Conservation (phyloP, 2,329 filamentous ascomycete genomes). For the Pyrenophora graminea region DNA sequence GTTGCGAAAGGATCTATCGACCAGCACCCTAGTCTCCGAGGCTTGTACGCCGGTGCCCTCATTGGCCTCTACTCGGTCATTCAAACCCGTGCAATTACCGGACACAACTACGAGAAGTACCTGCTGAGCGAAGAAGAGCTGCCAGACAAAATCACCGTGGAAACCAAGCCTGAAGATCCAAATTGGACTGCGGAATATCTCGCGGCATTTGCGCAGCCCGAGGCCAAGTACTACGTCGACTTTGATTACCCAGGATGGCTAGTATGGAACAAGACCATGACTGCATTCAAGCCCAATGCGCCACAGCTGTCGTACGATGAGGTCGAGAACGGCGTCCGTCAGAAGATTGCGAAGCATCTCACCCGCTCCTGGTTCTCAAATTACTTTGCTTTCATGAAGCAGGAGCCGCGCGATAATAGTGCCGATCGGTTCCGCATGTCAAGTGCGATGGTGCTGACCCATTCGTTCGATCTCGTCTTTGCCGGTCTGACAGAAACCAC, state of each 20-base stretch:
- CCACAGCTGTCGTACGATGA: slow-evolving; percentile 77
- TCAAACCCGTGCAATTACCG: slow-evolving; percentile 82
- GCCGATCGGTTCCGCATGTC: slow-evolving; percentile 89
- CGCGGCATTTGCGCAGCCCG: slow-evolving; percentile 73
- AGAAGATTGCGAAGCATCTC: slow-evolving; percentile 78
- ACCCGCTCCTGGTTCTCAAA: slow-evolving; percentile 84
- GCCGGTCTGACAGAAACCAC: slow-evolving; percentile 75
- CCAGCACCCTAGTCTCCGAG: slow-evolving; percentile 82
- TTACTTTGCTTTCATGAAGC: slow-evolving; percentile 92
- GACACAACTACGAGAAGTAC: slow-evolving; percentile 85
- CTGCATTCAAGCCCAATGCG: slow-evolving; percentile 74
- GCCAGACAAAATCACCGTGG: slow-evolving; percentile 74
- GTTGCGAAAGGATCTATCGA: slow-evolving; percentile 84
- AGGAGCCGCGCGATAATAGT: slow-evolving; percentile 82
- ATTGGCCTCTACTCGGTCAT: slow-evolving; percentile 78
- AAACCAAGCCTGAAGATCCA: slow-evolving; percentile 70
- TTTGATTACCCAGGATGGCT: slow-evolving; percentile 94
- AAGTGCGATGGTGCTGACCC: slow-evolving; percentile 82
- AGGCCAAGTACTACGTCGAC: slow-evolving; percentile 87
- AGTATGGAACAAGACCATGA: slow-evolving; percentile 88
- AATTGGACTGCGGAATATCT: slow-evolving; percentile 81
- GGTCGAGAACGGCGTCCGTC: slow-evolving; percentile 72
- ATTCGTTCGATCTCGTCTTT: slow-evolving; percentile 88
- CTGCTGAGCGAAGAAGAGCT: slow-evolving; percentile 79
- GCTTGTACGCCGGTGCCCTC: slow-evolving; percentile 80